Evolutionary conservation across 192 early-diverging fungal species (phyloP).

Genomic region (Paraglomus occultum): DNA sequence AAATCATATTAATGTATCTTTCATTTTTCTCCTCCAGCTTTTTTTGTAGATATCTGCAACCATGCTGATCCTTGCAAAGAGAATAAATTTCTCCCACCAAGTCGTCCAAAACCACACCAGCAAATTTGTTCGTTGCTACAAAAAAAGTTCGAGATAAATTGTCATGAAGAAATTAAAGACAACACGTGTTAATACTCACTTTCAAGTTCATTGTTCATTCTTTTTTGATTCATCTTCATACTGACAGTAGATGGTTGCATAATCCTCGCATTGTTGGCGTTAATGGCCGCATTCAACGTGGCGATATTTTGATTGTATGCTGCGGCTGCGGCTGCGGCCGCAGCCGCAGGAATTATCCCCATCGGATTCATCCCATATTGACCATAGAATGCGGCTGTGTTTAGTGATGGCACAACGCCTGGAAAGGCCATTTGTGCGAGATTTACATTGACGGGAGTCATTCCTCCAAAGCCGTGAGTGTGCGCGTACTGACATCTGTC

Average conservation of each 20-base stretch:
- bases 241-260: background rate
- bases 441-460: background rate
- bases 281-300: slow-evolving; percentile 17
- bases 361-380: slow-evolving; percentile 22
- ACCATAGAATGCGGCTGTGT: slow-evolving; percentile 12
- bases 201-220: slow-evolving; percentile 28
- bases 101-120: slow-evolving; percentile 63
- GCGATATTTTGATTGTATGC: slow-evolving; percentile 30
- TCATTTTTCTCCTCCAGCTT: slow-evolving; percentile 76
- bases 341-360: background rate
- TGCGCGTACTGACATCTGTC: slow-evolving; percentile 57
- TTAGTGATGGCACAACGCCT: slow-evolving; percentile 3
- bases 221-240: slow-evolving; percentile 28
- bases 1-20: slow-evolving; percentile 65
- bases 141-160: background rate
- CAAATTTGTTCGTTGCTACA: slow-evolving; percentile 64
- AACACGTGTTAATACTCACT: slow-evolving; percentile 13
- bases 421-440: slow-evolving; percentile 2
- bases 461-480: slow-evolving; percentile 30
- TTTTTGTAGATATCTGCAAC: slow-evolving; percentile 85
- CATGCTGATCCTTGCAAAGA: slow-evolving; percentile 86
- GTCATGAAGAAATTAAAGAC: background rate
- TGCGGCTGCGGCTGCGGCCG: background rate
- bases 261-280: slow-evolving; percentile 2
- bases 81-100: slow-evolving; percentile 71